Conservation (phyloP, 106 monocot genomes). For the Dactylorhiza incarnata region DNA sequence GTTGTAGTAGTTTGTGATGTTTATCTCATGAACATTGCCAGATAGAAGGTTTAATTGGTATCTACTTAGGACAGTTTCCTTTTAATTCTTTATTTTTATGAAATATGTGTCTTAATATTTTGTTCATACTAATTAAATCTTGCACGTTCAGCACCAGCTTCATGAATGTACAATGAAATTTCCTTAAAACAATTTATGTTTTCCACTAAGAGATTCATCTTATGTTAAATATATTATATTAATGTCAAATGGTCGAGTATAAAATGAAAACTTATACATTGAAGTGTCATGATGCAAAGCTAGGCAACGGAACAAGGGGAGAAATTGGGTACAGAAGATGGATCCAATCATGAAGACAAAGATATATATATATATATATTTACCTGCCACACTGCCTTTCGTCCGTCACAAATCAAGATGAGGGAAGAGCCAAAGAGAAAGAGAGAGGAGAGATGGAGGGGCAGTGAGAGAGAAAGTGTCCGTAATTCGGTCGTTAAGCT, state of each 20-base stretch:
- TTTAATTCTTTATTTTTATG: no score
- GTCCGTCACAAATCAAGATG: no score
- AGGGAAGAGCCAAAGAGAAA: no score
- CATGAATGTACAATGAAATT: neutral
- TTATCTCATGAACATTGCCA: neutral
- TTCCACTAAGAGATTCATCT: neutral
- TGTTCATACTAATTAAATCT: neutral
- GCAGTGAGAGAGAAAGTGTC: no score
- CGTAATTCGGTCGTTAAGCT: no score
- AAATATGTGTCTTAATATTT: neutral
- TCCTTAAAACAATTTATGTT: neutral
- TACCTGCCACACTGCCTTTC: no score
- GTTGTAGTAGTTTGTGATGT: neutral
- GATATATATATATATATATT: no score
- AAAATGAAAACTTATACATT: neutral
- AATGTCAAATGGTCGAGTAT: neutral
- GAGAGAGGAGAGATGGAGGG: no score
- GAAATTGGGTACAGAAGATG: no score
- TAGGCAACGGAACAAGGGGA: no score
- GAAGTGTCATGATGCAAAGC: neutral
- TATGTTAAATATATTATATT: neutral
- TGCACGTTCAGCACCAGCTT: neutral
- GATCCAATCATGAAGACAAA: no score
- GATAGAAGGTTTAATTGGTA: neutral
- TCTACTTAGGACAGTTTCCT: neutral